Evolutionary conservation across 2,329 filamentous ascomycete species (phyloP), one percentile per base, ranked within the genome.

Genomic region (Claviceps pusilla): DNA sequence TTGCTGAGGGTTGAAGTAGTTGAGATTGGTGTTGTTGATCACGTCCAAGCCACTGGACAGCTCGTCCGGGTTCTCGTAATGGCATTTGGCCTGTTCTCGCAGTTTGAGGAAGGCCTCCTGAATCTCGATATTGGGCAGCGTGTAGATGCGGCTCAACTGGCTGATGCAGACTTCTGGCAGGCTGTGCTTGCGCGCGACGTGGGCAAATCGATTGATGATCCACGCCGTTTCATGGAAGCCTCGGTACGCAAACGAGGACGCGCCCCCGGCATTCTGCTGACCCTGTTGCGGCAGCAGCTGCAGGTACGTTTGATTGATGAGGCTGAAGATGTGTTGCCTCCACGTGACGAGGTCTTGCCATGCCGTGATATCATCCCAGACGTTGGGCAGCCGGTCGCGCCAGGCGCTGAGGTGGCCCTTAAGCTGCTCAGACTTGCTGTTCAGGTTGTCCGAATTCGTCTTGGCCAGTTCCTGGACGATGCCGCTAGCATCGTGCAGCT

Each of bases 331-430:
- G 69, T 99, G 93, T 67, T 98, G 94, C 61, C 93, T 83, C 93
- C 93, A 99, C 1, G 93, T 98, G n/a, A 99, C 93, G 45, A 99
- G 75, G 66, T 98, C 94, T 68, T 98, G 93, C 93, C 93, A 99
- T 43, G 93, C 89, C 59, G 94, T 95, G 68, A 99, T 98, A 67
- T 99, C 93, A 67, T 99, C 93, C 93, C 93, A 99, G 3, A 95
- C 86, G 65, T 99, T 99, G 1, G 93, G 93, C 52, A 98, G 73
- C 50, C 93, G 82, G 66, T 99, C 93, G 55, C 93, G 83, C 93
- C 93, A 99, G 7, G 91, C 93, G 54, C 89, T 89, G 5, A 98
- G 78, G 3, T 97, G 80, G 52, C 98, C 72, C 71, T 98, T 98
- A 2, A 98, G 78, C 71, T 99, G 94, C 55, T 90, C 87, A 24